A percentile compares a stretch with the other conserved stretches of the same genome.
Conservation (phyloP, 805 yeast species). For the Candida sanyiensis region DNA sequence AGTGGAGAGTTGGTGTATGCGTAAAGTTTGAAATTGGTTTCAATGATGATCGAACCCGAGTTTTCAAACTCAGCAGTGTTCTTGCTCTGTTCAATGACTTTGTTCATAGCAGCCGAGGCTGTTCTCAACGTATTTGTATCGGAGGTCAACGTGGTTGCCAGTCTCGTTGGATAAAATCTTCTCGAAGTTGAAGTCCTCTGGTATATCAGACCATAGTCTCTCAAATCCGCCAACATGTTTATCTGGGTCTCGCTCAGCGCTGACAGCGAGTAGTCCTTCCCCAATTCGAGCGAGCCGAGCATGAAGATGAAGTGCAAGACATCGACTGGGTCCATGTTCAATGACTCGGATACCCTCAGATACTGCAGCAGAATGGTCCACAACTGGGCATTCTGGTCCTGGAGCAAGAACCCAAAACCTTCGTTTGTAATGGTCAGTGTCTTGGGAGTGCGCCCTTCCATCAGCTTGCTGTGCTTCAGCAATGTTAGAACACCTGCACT, state of each 20-base stretch:
- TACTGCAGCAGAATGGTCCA: conserved; percentile 91
- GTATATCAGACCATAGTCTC: conserved; percentile 88
- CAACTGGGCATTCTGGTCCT: conserved; percentile 88
- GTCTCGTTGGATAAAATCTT: conserved; percentile 82
- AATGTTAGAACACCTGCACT: conserved; percentile 77
- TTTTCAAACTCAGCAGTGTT: conserved; percentile 24
- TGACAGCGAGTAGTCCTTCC: conserved; percentile 72
- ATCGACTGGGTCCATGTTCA: conserved; percentile 93
- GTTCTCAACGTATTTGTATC: conserved; percentile 68
- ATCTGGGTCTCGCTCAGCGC: conserved; percentile 75
- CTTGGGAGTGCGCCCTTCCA: conserved; percentile 55
- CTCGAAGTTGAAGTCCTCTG: conserved; percentile 51
- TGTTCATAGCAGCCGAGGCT: conserved; percentile 72
- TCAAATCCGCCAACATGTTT: conserved; percentile 79
- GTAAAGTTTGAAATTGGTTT: conserved; percentile 89
- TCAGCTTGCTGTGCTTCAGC: conserved; percentile 73
- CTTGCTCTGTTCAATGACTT: conserved; percentile 42
- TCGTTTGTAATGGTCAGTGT: conserved; percentile 71
- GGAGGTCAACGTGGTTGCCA: conserved; percentile 85
- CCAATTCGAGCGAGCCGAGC: conserved; percentile 87
- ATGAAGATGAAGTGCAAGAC: conserved; percentile 89
- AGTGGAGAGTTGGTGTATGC: conserved; percentile 92
- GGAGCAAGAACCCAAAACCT: conserved; percentile 91
- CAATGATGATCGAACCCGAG: conserved; percentile 75
- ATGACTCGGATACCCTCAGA: conserved; percentile 72